Base-by-base conservation (phyloP, 805 yeast species). In the Ogataea kodamae region DNA sequence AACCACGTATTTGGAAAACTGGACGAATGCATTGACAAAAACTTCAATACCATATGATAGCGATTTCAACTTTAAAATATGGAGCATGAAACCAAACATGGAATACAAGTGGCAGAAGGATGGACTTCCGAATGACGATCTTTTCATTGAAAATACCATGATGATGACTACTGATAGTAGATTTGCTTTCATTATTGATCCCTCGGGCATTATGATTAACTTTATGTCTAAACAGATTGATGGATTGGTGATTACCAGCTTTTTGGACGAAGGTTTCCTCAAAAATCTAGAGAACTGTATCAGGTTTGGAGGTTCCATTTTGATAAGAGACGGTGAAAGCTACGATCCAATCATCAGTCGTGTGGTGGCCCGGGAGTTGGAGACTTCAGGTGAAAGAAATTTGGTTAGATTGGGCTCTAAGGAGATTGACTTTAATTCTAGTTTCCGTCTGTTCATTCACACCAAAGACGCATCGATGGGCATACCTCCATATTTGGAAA, bases 301-400 rank as follows among this genome's bases (percentile, higher is more conserved):
- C 17, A 65, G 92, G 43, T 89, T 89, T 65, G 97, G 97, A 4
- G 87, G 85, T 3, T 48, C 73, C 1, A 62, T 90, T 6, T 51
- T 89, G 9, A 68, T 90, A 11, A 76, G 76, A 45, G 90, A 90
- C 59, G 88, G 89, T 3, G 97, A 90, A 50, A 62, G 70, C 44
- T 78, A 73, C 50, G 90, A 90, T 52, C 95, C 96, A 0, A 59
- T 84, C 6, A 51, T 90, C 8, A 73, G 73, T 37, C 67, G 81
- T 0, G 57, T 90, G 1, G 55, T 90, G 29, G 67, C 74, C 28
- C 64, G 66, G 19, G 95, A 87, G 39, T 67, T 74, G 22, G 68
- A 68, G 18, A 63, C 67, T 18, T 66, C 78, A 18, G 96, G 96
- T 3, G 92, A 92, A 0, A 65, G 96, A 28, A 55, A 65, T 5